These are phyloP conservation scores for Penicillium sclerotiorum DNA, from an alignment of 2,329 filamentous ascomycete genomes.

Conservation along the genomic window DNA sequence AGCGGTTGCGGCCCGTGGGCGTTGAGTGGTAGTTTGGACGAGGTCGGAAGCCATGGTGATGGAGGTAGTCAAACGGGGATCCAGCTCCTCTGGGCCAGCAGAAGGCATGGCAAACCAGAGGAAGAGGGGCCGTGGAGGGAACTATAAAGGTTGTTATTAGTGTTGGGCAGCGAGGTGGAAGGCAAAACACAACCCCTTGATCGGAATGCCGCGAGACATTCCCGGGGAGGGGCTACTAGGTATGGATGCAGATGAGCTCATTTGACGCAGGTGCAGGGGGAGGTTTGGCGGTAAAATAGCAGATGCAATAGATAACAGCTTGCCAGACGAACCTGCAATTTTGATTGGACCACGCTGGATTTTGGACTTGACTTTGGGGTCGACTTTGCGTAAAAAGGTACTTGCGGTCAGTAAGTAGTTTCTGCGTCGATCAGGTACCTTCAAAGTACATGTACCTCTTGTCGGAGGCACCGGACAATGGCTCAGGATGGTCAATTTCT, in stretches of 20 bases:
- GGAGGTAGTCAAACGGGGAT: not conserved
- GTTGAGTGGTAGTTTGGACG: conserved; percentile 38
- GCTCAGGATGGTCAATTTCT: no score
- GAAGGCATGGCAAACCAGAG: conserved; percentile 15
- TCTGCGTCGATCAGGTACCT: no score
- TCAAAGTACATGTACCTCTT: no score
- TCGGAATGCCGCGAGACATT: conserved; percentile 32
- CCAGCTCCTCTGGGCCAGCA: conserved; percentile 19
- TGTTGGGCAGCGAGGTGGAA: conserved; percentile 12
- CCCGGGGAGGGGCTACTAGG: conserved; percentile 12
- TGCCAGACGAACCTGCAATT: not conserved
- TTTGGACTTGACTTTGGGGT: not conserved
- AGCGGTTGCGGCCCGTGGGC: conserved; percentile 34
- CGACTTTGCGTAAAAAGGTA: not conserved
- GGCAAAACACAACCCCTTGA: conserved; percentile 32
- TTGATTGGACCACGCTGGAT: not conserved
- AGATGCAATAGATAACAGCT: not conserved
- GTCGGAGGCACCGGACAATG: no score
- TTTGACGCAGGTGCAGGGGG: conserved; percentile 9
- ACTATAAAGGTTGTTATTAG: conserved; percentile 21
- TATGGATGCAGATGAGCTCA: conserved; percentile 16
- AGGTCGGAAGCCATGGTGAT: conserved; percentile 52
- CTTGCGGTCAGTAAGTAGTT: no score
- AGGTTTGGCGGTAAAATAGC: not conserved
- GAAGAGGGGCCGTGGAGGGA: not conserved